Percentiles rank a stretch among this genome's conserved stretches.
These are phyloP conservation scores for Pseudomonodictys pantanalensis DNA, from an alignment of 495 filamentous ascomycete genomes.

Conservation along the genomic window DNA sequence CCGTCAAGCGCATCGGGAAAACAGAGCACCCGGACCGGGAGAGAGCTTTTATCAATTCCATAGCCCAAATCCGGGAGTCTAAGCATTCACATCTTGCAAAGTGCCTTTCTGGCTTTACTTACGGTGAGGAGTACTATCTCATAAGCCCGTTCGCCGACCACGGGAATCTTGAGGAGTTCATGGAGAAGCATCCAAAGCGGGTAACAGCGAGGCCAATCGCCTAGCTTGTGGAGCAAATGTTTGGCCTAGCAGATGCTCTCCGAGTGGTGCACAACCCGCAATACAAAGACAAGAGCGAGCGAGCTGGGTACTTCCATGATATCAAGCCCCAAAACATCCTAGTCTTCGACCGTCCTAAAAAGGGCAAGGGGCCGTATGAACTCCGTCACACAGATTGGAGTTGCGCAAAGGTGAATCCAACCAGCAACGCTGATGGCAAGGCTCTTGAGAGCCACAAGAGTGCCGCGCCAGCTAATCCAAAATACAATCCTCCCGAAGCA, in stretches of 20 bases:
- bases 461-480: neutral
- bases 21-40: neutral
- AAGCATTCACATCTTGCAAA: neutral
- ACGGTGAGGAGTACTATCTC: neutral
- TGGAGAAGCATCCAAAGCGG: neutral
- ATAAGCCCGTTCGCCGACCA: neutral
- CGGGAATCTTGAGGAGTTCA: neutral
- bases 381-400: neutral
- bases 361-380: neutral
- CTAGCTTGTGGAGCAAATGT: neutral
- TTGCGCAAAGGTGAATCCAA: neutral
- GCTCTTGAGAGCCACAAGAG: neutral
- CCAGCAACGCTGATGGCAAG: neutral
- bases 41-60: neutral
- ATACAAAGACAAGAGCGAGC: neutral
- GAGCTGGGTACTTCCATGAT: neutral
- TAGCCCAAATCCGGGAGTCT: neutral
- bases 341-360: neutral
- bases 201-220: neutral
- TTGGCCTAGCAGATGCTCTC: neutral
- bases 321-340: neutral
- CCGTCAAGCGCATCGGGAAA: neutral
- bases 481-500: neutral
- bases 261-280: neutral
- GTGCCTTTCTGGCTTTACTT: neutral